A percentile compares a stretch with the other conserved stretches of the same genome.
phyloP scores from a whole-genome alignment of 371 early-diverging fungal genomes.

The Syncephalastrum racemosum region DNA sequence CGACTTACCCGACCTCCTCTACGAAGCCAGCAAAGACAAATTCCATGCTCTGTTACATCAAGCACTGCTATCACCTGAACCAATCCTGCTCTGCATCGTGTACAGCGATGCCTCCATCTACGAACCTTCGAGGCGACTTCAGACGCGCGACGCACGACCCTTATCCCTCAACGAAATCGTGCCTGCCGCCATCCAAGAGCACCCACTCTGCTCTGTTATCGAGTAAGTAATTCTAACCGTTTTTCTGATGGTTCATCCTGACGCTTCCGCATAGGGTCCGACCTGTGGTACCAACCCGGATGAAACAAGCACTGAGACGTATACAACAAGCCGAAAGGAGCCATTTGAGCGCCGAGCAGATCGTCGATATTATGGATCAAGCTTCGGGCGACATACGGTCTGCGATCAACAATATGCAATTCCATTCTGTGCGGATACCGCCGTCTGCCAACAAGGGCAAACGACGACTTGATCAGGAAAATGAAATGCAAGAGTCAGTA shows the following conservation, averaged over 20 bases:
- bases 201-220: conserved; percentile 5
- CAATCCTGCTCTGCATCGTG: conserved; percentile 27
- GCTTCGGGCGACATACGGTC: conserved; percentile 35
- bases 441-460: background rate
- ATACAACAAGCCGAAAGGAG: conserved; percentile 5
- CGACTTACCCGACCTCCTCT: conserved; percentile 42
- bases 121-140: too few relatives aligned
- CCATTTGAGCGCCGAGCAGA: conserved; percentile 1
- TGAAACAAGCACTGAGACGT: conserved; percentile 15
- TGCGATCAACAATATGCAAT: conserved; percentile 43
- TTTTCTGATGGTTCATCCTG: too few relatives aligned
- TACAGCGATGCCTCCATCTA: conserved; percentile 18
- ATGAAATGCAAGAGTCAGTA: background rate
- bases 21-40: conserved; percentile 8
- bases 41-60: conserved; percentile 17
- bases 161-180: conserved; percentile 14
- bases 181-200: conserved; percentile 7
- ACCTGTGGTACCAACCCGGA: conserved; percentile 16
- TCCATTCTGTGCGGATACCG: conserved; percentile 17
- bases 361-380: conserved; percentile 18
- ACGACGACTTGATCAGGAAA: background rate
- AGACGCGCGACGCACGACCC: too few relatives aligned
- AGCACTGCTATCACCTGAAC: conserved; percentile 10
- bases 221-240: conserved; percentile 13
- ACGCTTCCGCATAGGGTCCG: conserved; percentile 23